Conservation (phyloP, 352 stramenopile species). For the Phytophthora capsici region DNA sequence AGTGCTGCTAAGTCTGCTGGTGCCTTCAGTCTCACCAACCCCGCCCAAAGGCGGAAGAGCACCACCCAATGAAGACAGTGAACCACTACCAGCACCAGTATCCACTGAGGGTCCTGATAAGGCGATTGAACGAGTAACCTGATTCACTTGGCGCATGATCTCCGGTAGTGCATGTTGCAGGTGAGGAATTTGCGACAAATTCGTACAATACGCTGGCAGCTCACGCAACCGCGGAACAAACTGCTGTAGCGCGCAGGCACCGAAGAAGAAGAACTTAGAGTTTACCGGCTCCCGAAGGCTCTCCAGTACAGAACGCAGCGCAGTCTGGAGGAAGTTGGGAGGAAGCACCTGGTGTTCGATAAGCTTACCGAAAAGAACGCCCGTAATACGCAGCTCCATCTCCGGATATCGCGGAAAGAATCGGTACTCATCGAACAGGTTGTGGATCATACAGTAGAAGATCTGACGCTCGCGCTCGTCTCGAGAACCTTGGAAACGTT, state of each 20-base stretch:
- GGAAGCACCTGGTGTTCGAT: conserved; percentile 99
- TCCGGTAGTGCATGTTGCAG: conserved; percentile 94
- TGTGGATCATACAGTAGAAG: conserved; percentile 99
- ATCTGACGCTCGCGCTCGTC: conserved; percentile 98
- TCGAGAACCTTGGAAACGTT: conserved; percentile 97
- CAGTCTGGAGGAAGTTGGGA: conserved; percentile 98
- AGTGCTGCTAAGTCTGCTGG: conserved; percentile 29
- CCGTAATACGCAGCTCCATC: conserved; percentile 98
- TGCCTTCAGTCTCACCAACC: conserved; percentile 29
- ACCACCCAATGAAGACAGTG: conserved; percentile 29
- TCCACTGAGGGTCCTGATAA: conserved; percentile 47
- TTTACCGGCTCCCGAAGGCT: conserved; percentile 96
- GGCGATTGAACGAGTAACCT: conserved; percentile 72
- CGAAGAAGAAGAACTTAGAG: conserved; percentile 99
- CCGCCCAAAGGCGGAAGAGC: conserved; percentile 25
- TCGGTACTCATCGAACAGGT: conserved; percentile 99
- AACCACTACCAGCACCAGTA: conserved; percentile 25
- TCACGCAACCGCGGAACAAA: conserved; percentile 97
- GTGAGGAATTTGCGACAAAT: conserved; percentile 98
- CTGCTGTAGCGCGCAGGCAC: conserved; percentile 98
- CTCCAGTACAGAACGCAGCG: conserved; percentile 97
- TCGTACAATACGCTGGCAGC: conserved; percentile 97
- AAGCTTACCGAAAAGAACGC: conserved; percentile 97
- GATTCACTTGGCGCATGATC: conserved; percentile 90
- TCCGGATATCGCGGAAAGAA: conserved; percentile 99